Evolutionary conservation across 2,329 filamentous ascomycete species (phyloP), one percentile per base, ranked within the genome.

Genomic region (Fusarium concolor): DNA sequence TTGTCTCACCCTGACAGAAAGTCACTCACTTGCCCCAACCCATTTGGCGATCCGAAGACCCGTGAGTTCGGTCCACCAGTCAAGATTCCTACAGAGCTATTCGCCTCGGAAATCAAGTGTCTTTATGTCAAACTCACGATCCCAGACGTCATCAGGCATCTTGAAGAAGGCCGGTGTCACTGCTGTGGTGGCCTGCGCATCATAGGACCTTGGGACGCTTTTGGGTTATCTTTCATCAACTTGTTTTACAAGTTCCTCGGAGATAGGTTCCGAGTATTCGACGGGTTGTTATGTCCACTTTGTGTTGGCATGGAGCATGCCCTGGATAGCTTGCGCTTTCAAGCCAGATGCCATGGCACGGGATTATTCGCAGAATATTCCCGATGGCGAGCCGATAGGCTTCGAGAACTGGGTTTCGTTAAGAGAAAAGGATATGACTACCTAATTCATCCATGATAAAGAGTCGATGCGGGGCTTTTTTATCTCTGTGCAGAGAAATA

Each of bases 211-310:
- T n/a, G n/a, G n/a, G n/a, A n/a, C n/a, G n/a, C n/a, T n/a, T n/a
- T n/a, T n/a, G n/a, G n/a, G n/a, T n/a, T n/a, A n/a, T n/a, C n/a
- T n/a, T n/a, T n/a, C n/a, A n/a, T n/a, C n/a, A n/a, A n/a, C n/a
- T n/a, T n/a, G n/a, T n/a, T n/a, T n/a, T n/a, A n/a, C n/a, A n/a
- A n/a, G n/a, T n/a, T n/a, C n/a, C n/a, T n/a, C n/a, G n/a, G n/a
- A n/a, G n/a, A n/a, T n/a, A n/a, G n/a, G n/a, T n/a, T n/a, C n/a
- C n/a, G n/a, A n/a, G n/a, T n/a, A n/a, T n/a, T n/a, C n/a, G n/a
- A n/a, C n/a, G n/a, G n/a, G n/a, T n/a, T n/a, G n/a, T n/a, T n/a
- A 7, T 65, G 62, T 20, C 47, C 54, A 5, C 11, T 65, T 2
- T 65, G 61, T 24, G 38, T 65, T 20, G 61, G 61, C 1, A 1